A percentile compares a stretch with the other conserved stretches of the same genome.
These are phyloP conservation scores for Triticum turgidum DNA, from an alignment of 176 grass and related monocot species.

Conservation along the genomic window DNA sequence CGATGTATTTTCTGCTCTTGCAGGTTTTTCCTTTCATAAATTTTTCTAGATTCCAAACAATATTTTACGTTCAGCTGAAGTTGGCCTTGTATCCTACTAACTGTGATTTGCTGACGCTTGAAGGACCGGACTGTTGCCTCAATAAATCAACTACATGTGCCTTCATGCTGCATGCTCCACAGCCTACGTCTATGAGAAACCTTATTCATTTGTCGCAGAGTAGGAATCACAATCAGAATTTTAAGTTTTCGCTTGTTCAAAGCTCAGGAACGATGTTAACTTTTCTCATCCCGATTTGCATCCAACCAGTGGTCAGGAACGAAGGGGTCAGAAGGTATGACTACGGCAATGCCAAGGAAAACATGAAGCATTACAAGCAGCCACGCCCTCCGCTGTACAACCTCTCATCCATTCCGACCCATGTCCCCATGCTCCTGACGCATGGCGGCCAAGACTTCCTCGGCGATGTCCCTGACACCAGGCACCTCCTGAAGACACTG, in stretches of 20 bases:
- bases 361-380: slow-evolving; percentile 51
- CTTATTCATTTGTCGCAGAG: slow-evolving; percentile 53
- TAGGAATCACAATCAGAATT: slow-evolving; percentile 11
- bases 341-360: slow-evolving; percentile 36
- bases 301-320: slow-evolving; percentile 38
- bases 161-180: slow-evolving; percentile 50
- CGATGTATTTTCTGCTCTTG: slow-evolving; percentile 41
- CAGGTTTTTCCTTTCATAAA: slow-evolving; percentile 24
- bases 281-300: not conserved
- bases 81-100: not conserved
- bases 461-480: slow-evolving; percentile 31
- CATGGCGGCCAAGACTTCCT: slow-evolving; percentile 51
- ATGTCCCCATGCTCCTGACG: slow-evolving; percentile 42
- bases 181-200: slow-evolving; percentile 44
- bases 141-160: slow-evolving; percentile 32
- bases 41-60: not conserved
- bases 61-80: not conserved
- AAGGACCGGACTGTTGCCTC: slow-evolving; percentile 60
- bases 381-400: slow-evolving; percentile 32
- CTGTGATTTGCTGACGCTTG: not conserved
- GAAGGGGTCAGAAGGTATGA: slow-evolving; percentile 34
- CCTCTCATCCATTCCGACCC: slow-evolving; percentile 27
- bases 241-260: slow-evolving; percentile 13
- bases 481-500: slow-evolving; percentile 34
- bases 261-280: not conserved